A percentile compares a stretch with the other conserved stretches of the same genome.
phyloP scores from a whole-genome alignment of 495 filamentous ascomycete genomes.

The Penicillium pancosmium region DNA sequence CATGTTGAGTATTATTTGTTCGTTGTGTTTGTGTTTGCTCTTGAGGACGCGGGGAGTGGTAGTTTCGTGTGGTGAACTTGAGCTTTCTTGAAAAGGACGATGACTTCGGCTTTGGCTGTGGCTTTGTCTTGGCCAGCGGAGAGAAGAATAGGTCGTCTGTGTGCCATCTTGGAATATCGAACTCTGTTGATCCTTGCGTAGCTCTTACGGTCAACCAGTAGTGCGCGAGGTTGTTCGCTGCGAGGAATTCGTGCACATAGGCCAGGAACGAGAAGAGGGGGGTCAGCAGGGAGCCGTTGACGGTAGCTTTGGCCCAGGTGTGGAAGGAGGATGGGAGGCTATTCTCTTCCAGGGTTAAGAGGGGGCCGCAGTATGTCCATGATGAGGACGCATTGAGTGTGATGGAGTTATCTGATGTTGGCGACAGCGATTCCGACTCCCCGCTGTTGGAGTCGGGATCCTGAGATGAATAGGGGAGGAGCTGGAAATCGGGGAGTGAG shows the following conservation, averaged over 20 bases:
- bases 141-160: slow-evolving; percentile 33
- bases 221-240: slow-evolving; percentile 20
- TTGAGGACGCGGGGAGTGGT: not conserved
- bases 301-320: slow-evolving; percentile 25
- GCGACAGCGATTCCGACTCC: not conserved
- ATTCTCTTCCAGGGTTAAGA: slow-evolving; percentile 19
- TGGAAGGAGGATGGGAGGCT: slow-evolving; percentile 26
- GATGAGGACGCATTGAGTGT: slow-evolving; percentile 25
- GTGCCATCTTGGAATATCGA: slow-evolving; percentile 29
- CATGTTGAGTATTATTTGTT: not conserved
- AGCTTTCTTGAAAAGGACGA: slow-evolving; percentile 1
- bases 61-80: not conserved
- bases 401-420: slow-evolving; percentile 5
- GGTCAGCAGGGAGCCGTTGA: slow-evolving; percentile 19
- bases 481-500: slow-evolving; percentile 16
- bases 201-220: slow-evolving; percentile 32
- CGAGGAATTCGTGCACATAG: slow-evolving; percentile 24
- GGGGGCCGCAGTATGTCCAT: slow-evolving; percentile 32
- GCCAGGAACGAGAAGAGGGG: slow-evolving; percentile 26
- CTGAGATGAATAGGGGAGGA: slow-evolving; percentile 13
- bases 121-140: not conserved
- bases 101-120: not conserved
- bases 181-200: slow-evolving; percentile 19
- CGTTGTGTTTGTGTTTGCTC: not conserved
- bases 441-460: not conserved